phyloP scores from a whole-genome alignment of 1,284 basidiomycete genomes.

The Papiliotrema nemorosa region DNA sequence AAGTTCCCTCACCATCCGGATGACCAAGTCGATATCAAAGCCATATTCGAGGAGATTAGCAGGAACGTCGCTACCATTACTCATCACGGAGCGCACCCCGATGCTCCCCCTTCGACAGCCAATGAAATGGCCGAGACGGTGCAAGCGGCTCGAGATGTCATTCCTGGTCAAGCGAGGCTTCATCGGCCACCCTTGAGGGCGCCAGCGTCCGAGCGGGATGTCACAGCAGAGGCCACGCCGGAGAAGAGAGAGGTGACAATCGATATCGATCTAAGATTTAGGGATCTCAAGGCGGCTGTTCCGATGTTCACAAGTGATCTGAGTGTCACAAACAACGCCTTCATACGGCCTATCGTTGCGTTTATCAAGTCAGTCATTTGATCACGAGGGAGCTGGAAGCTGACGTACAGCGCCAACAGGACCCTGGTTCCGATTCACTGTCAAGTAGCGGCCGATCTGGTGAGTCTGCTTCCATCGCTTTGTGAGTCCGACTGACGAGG shows the following conservation, averaged over 20 bases:
- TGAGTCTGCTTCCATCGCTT: constrained; percentile 50
- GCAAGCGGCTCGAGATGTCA: constrained; percentile 54
- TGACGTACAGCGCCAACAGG: constrained; percentile 66
- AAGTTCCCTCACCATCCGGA: constrained; percentile 86
- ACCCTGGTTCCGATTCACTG: constrained; percentile 90
- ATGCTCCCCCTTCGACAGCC: constrained; percentile 37
- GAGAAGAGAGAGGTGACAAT: constrained; percentile 60
- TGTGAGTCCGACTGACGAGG: neutral
- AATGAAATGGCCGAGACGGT: constrained; percentile 50
- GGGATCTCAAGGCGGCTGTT: constrained; percentile 93
- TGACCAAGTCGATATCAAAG: constrained; percentile 70
- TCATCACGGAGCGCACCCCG: constrained; percentile 44
- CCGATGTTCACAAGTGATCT: constrained; percentile 84
- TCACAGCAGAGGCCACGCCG: constrained; percentile 9
- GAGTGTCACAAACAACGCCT: constrained; percentile 89
- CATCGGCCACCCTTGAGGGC: constrained; percentile 80
- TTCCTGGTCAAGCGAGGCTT: constrained; percentile 82
- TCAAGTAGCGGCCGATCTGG: constrained; percentile 73
- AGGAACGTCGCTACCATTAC: constrained; percentile 64
- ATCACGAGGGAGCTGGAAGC: neutral
- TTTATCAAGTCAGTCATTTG: constrained; percentile 81
- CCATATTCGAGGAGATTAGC: constrained; percentile 84
- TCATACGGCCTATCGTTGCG: constrained; percentile 93
- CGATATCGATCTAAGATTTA: constrained; percentile 91
- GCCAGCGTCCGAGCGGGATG: constrained; percentile 52